Evolutionary conservation across 352 stramenopile species (phyloP).

Genomic region (Thraustochytrium sp.): DNA sequence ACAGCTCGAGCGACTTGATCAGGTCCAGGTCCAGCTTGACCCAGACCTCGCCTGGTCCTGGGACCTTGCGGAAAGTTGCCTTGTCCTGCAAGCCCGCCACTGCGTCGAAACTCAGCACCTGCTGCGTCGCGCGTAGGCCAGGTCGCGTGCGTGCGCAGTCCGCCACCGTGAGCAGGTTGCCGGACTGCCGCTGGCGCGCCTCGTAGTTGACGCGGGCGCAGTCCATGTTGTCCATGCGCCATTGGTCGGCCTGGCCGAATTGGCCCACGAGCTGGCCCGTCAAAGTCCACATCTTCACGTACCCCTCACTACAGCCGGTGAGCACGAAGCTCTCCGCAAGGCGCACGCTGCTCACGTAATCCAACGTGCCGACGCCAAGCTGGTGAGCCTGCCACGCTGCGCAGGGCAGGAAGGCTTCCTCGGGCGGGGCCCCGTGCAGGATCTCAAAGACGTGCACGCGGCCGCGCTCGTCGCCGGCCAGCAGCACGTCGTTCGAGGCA

Average conservation of each 20-base stretch:
- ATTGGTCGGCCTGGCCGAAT: slow-evolving; percentile 34
- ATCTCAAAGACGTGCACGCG: slow-evolving; percentile 1
- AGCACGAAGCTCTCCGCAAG: slow-evolving; percentile 43
- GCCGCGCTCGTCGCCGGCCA: background rate
- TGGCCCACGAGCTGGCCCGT: slow-evolving; percentile 45
- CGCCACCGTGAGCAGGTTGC: background rate
- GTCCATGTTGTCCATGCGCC: background rate
- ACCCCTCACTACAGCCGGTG: slow-evolving; percentile 41
- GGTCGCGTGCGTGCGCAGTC: background rate
- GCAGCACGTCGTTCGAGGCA: background rate
- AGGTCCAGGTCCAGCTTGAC: slow-evolving; percentile 21
- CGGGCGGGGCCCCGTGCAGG: background rate
- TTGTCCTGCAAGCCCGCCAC: background rate
- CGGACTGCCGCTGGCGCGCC: background rate
- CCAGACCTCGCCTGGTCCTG: slow-evolving; percentile 24
- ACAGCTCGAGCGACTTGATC: background rate
- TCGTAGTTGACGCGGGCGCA: background rate
- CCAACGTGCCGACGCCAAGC: background rate
- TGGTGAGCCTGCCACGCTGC: slow-evolving; percentile 20
- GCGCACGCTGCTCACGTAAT: slow-evolving; percentile 20
- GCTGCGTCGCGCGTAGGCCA: background rate
- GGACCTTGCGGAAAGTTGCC: background rate
- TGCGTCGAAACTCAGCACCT: background rate
- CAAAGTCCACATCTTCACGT: slow-evolving; percentile 49
- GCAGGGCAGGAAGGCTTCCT: background rate